phyloP scores from a whole-genome alignment of 371 early-diverging fungal species.

The Mucor irregularis region DNA sequence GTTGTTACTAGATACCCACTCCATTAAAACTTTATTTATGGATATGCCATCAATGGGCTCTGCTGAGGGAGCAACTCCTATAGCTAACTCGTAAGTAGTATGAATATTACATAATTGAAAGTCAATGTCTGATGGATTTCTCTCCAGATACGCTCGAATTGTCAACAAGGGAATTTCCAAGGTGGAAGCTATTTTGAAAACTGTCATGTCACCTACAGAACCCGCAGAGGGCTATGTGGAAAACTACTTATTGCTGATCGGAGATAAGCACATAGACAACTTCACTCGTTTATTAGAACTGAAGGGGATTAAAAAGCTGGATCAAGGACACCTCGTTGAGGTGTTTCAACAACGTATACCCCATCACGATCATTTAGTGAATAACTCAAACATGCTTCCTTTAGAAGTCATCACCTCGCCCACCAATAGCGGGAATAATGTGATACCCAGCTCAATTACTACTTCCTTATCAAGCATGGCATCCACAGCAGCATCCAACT shows the following conservation, averaged over 20 bases:
- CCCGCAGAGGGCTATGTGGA: constrained; percentile 85
- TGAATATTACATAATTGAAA: background rate
- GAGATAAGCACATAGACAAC: constrained; percentile 62
- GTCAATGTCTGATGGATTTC: background rate
- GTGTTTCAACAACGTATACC: constrained; percentile 48
- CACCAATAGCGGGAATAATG: too few relatives aligned
- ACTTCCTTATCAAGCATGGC: constrained; percentile 48
- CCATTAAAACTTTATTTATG: constrained; percentile 75
- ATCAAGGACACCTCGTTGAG: constrained; percentile 57
- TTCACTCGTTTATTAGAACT: constrained; percentile 82
- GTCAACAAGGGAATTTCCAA: constrained; percentile 78
- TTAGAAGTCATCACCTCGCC: background rate
- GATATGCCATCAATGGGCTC: constrained; percentile 69
- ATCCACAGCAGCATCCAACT: constrained; percentile 42
- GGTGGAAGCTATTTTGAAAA: constrained; percentile 86
- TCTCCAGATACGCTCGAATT: constrained; percentile 73
- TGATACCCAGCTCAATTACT: constrained; percentile 35
- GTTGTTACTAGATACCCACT: constrained; percentile 90
- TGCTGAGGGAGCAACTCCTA: constrained; percentile 41
- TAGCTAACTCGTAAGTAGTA: constrained; percentile 60
- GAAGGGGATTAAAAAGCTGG: constrained; percentile 69
- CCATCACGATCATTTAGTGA: constrained; percentile 26
- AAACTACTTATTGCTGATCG: constrained; percentile 84
- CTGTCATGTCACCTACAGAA: constrained; percentile 83
- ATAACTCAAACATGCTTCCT: constrained; percentile 43